These are phyloP conservation scores for Torulaspora franciscae DNA, from an alignment of 805 yeast genomes.

Conservation along the genomic window DNA sequence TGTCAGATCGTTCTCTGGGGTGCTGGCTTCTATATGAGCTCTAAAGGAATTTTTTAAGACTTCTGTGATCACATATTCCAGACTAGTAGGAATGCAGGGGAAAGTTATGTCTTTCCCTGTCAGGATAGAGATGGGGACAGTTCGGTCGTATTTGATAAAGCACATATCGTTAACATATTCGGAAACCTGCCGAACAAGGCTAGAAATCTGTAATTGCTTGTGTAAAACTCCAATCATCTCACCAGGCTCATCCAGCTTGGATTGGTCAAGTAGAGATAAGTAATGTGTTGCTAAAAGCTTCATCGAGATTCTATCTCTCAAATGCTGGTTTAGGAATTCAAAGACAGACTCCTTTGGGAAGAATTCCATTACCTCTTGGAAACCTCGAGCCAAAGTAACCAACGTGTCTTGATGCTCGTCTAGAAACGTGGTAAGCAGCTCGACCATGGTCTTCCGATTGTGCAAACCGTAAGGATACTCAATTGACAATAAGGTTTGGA, in stretches of 20 bases:
- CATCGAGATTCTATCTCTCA: slow-evolving; percentile 81
- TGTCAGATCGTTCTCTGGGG: slow-evolving; percentile 17
- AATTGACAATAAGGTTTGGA: slow-evolving; percentile 46
- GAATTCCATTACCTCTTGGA: slow-evolving; percentile 53
- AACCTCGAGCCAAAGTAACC: slow-evolving; percentile 76
- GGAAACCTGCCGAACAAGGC: slow-evolving; percentile 57
- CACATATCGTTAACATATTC: slow-evolving; percentile 80
- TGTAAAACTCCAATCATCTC: slow-evolving; percentile 64
- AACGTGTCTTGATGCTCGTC: slow-evolving; percentile 81
- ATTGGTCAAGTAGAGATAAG: slow-evolving; percentile 51
- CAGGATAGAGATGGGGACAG: slow-evolving; percentile 56
- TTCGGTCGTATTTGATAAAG: slow-evolving; percentile 73
- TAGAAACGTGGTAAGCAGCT: slow-evolving; percentile 53
- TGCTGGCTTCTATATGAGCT: slow-evolving; percentile 73
- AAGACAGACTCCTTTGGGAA: slow-evolving; percentile 49
- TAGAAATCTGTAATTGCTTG: slow-evolving; percentile 57
- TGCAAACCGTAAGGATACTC: slow-evolving; percentile 44
- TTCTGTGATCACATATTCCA: slow-evolving; percentile 85
- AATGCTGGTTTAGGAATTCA: slow-evolving; percentile 65
- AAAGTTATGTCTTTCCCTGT: slow-evolving; percentile 53
- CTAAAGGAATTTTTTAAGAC: slow-evolving; percentile 80
- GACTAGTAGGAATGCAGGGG: slow-evolving; percentile 81
- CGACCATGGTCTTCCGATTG: slow-evolving; percentile 51
- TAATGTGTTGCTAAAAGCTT: slow-evolving; percentile 84
- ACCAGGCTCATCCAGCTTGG: slow-evolving; percentile 24